phyloP scores from a whole-genome alignment of 306 rosid species.

The Quercus parvula region DNA sequence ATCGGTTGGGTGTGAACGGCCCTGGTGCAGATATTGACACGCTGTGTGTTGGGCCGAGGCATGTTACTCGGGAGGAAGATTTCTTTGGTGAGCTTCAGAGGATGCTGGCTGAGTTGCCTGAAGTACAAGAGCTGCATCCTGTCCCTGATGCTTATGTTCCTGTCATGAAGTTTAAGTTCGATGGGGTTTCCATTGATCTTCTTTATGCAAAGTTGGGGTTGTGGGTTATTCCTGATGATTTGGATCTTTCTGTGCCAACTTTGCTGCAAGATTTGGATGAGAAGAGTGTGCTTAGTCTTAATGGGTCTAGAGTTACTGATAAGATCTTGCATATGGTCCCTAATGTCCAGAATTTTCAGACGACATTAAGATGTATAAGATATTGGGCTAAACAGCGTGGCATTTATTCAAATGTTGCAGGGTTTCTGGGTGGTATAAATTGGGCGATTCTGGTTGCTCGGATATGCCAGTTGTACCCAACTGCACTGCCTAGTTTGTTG shows the following conservation, averaged over 20 bases:
- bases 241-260: neutral
- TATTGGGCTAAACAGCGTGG: neutral
- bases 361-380: neutral
- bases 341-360: neutral
- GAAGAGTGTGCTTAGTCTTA: neutral
- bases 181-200: conserved; percentile 1
- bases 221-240: neutral
- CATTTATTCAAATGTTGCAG: neutral
- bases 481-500: neutral
- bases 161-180: conserved; percentile 1
- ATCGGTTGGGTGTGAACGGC: neutral
- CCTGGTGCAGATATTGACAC: neutral
- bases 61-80: neutral
- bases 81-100: neutral
- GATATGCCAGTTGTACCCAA: neutral
- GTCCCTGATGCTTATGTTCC: neutral
- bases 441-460: conserved; percentile 7
- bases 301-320: neutral
- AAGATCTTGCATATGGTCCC: neutral
- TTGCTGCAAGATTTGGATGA: neutral
- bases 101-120: neutral
- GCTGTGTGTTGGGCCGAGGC: conserved; percentile 5
- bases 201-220: neutral
- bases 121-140: neutral
- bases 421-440: conserved; percentile 7